phyloP scores from a whole-genome alignment of 192 early-diverging fungal species.

The Tieghemiomyces parasiticus region DNA sequence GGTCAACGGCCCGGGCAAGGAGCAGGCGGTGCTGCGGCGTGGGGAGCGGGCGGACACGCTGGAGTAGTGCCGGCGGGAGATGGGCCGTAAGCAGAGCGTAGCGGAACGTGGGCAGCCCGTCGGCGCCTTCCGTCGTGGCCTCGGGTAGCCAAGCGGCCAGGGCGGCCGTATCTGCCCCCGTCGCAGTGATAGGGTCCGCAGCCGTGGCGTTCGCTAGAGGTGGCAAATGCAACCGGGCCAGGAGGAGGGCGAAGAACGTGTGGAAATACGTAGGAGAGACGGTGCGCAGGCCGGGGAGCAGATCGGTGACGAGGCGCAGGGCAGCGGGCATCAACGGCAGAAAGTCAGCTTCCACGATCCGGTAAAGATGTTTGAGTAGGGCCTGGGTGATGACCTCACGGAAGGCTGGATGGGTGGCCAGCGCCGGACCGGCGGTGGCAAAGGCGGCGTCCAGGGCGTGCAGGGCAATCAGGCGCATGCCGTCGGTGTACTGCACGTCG shows the following conservation, averaged over 20 bases:
- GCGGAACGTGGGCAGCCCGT: background rate
- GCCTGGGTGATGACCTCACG: slow-evolving; percentile 63
- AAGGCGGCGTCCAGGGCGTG: slow-evolving; percentile 74
- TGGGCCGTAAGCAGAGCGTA: background rate
- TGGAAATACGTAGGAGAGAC: slow-evolving; percentile 26
- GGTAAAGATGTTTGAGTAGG: slow-evolving; percentile 73
- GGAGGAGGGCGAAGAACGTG: slow-evolving; percentile 17
- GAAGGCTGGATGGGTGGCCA: slow-evolving; percentile 43
- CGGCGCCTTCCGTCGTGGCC: background rate
- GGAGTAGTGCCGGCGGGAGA: background rate
- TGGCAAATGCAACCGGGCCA: background rate
- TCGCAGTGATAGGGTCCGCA: too few species aligned
- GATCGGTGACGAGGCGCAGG: slow-evolving; percentile 33
- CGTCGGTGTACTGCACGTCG: slow-evolving; percentile 85
- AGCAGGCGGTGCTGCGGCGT: slow-evolving; percentile 8
- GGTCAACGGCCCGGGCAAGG: slow-evolving; percentile 31
- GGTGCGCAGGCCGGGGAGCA: slow-evolving; percentile 24
- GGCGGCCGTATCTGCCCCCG: too few species aligned
- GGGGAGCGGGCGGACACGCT: background rate
- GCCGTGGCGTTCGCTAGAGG: background rate
- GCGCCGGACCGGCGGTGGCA: slow-evolving; percentile 68
- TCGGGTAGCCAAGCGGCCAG: too few species aligned
- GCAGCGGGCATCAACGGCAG: slow-evolving; percentile 19
- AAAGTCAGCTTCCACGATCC: slow-evolving; percentile 34
- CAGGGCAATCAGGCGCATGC: slow-evolving; percentile 79